A percentile compares a stretch with the other conserved stretches of the same genome.
phyloP scores from a whole-genome alignment of 2,329 filamentous ascomycete genomes.

The Botryotinia narcissicola region DNA sequence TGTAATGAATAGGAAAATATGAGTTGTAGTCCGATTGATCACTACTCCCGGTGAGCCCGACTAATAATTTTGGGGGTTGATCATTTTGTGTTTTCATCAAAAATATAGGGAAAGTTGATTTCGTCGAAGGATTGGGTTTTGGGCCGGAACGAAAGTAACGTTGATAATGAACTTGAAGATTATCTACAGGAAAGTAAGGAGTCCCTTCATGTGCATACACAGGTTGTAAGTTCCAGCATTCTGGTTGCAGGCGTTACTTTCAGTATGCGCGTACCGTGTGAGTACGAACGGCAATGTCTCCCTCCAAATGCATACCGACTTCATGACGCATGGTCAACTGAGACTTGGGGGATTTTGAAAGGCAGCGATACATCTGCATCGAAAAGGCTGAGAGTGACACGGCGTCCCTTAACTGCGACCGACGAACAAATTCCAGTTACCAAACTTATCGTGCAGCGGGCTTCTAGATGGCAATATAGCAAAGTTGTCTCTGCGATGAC shows the following conservation, averaged over 20 bases:
- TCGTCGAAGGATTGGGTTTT: neutral
- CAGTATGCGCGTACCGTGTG: neutral
- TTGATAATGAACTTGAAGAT: neutral
- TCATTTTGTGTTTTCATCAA: too few species aligned
- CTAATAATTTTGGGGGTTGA: too few species aligned
- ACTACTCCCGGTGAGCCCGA: too few species aligned
- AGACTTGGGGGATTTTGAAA: neutral
- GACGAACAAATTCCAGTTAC: neutral
- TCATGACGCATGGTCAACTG: neutral
- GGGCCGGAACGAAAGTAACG: too few species aligned
- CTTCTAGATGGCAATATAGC: neutral
- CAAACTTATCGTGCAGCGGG: neutral
- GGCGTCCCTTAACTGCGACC: neutral
- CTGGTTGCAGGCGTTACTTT: neutral
- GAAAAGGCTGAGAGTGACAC: neutral
- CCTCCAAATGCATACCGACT: neutral
- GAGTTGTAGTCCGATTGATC: too few species aligned
- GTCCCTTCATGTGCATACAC: neutral
- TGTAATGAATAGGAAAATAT: too few species aligned
- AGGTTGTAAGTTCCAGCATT: neutral
- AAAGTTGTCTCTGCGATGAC: neutral
- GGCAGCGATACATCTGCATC: neutral
- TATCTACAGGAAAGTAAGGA: neutral
- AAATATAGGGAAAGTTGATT: neutral
- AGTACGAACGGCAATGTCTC: neutral